Evolutionary conservation across 2,329 filamentous ascomycete genomes (phyloP), one percentile per base, ranked within the genome.

Genomic region (Neophaeococcomyces aloes): DNA sequence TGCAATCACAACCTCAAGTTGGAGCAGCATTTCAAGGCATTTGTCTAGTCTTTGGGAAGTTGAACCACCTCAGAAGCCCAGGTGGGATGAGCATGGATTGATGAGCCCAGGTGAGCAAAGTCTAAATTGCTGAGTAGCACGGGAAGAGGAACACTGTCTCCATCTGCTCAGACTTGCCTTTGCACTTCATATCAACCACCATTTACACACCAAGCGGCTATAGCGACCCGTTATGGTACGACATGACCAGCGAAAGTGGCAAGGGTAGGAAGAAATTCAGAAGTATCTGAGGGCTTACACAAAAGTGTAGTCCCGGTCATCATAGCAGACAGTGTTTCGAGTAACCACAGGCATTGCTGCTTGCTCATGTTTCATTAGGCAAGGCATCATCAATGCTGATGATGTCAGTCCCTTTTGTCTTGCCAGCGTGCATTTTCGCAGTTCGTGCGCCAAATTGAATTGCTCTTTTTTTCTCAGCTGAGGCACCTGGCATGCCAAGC

Each of bases 381-480:
- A 13, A 18, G 14, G 8, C 27, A 13, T 48, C 29, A 17, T 34
- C 17, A 13, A 17, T 14, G 19, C 7, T 18, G 39, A 68, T 52
- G 5, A 75, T 54, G 36, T 78, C 74, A 3, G 83, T 86, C 0
- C 83, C 83, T 56, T 82, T 86, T 10, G 74, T 74, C 56, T 69
- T 76, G 29, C 69, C 65, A 36, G 57, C 64, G 58, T 86, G 80
- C 79, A 89, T 88, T 66, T 88, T 91, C 11, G 85, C 85, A 3
- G 84, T 88, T 53, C 83, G 71, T 2, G 85, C 78, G 11, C 85
- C 85, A 57, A 91, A 91, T 62, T 91, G 85, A 46, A 88, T 87
- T 14, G 89, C 89, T 57, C 88, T 74, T 65, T 98, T 98, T 72
- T 91, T 94, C 64, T 96, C 88, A n/a, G 67, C 66, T 3, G 89